These are phyloP conservation scores for Ogataea hybrid DNA, from an alignment of 1,139 yeast species.

Conservation along the genomic window DNA sequence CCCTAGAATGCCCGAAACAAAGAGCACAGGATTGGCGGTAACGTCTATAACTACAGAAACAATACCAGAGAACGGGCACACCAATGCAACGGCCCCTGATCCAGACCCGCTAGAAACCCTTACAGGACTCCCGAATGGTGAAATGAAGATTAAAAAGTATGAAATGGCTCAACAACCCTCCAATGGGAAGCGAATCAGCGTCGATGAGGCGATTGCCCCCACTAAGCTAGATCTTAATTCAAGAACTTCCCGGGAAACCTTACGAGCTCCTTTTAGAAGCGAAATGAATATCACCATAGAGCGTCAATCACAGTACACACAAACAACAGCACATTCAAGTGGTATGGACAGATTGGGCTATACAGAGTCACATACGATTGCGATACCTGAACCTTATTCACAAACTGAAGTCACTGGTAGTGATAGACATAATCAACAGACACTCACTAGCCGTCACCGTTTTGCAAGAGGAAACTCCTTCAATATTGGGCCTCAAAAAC, in stretches of 20 bases:
- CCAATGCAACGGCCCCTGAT: background rate
- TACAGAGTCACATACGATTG: slow-evolving; percentile 26
- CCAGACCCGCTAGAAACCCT: slow-evolving; percentile 4
- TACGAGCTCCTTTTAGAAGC: slow-evolving; percentile 11
- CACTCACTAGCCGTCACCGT: slow-evolving; percentile 13
- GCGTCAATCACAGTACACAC: slow-evolving; percentile 10
- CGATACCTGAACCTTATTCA: slow-evolving; percentile 30
- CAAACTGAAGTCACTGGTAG: slow-evolving; percentile 23
- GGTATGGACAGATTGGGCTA: slow-evolving; percentile 25
- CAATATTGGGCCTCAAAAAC: slow-evolving; percentile 20
- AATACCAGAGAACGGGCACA: slow-evolving; percentile 4
- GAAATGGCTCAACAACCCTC: slow-evolving; percentile 4
- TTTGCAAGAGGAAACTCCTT: slow-evolving; percentile 19
- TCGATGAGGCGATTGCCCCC: background rate
- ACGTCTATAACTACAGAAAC: slow-evolving; percentile 6
- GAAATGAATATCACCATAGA: slow-evolving; percentile 10
- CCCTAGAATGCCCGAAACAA: slow-evolving; percentile 1
- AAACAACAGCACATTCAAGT: slow-evolving; percentile 19
- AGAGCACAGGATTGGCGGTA: slow-evolving; percentile 5
- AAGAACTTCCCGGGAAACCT: slow-evolving; percentile 11
- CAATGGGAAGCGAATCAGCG: background rate
- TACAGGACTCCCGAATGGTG: slow-evolving; percentile 9
- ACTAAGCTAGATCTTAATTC: slow-evolving; percentile 3
- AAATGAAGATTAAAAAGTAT: slow-evolving; percentile 15
- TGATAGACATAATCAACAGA: slow-evolving; percentile 16